Base-by-base conservation (phyloP, 176 grass and related monocot species). In the Aechmea fasciata region DNA sequence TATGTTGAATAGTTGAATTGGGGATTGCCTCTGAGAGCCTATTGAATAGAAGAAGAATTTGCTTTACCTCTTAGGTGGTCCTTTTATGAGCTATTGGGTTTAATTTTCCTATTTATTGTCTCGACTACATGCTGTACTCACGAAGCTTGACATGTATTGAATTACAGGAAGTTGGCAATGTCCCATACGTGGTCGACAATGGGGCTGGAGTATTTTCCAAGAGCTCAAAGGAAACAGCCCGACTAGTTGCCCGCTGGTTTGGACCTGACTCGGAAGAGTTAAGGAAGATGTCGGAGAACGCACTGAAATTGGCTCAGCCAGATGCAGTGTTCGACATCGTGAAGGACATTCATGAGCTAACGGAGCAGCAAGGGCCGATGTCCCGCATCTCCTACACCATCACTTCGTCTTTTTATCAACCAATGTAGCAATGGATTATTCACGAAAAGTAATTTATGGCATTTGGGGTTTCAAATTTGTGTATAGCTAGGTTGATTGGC, bases 121-220 rank as follows among this genome's bases (percentile, higher is more conserved):
- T 59, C 61, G 7, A 47, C 8, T 13, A 15, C 3, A 48, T 57
- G 25, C 28, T 47, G 11, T 57, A 59, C n/a, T 6, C 33, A 41
- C 6, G 33, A 41, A 41, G 33, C 33, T 41, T 41, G 33, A 7
- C 33, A 7, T 10, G 11, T 20, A 51, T 33, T 57, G n/a, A 33
- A 18, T 78, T 48, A 50, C 77, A 99, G 94, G 94, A 99, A 89
- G 94, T 99, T 69, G 94, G 94, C 53, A 99, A 99, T 57, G 84
- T 99, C 12, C 94, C 94, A 68, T 99, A 93, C 65, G 94, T 99
- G 10, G 94, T 99, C 33, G 82, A 99, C 76, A 99, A 93, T 22
- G 94, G 94, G 64, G 94, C 94, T 8, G 94, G 94, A 1, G 87
- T 99, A 57, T 99, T 99, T 69, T 99, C 94, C 22, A 99, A 99